Base-by-base conservation (phyloP, 1,284 basidiomycete species). In the Schizophyllum amplum region DNA sequence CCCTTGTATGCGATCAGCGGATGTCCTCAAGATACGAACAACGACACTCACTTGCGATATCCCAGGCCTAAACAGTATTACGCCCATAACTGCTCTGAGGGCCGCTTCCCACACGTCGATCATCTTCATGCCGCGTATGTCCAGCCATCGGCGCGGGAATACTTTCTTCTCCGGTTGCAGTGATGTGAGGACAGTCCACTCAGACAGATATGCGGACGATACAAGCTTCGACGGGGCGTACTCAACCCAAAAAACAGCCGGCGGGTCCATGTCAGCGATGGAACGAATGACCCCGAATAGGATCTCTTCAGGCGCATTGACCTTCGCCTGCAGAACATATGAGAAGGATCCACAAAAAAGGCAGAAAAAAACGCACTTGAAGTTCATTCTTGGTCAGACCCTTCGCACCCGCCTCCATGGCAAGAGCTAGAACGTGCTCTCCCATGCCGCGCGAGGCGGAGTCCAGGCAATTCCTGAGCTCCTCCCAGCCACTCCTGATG, bases 91-190 rank as follows among this genome's bases (percentile, higher is more conserved):
- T n/a, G 85, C 82, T 60, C 82, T 77, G 49, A 86, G 66, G 9
- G 83, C 86, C 42, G 83, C 80, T 55, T 82, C 76, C 90, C 90
- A 94, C 46, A 83, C 76, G 53, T 82, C 80, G 6, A 71, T 66
- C 42, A 90, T 72, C 62, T 76, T 78, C 17, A 68, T 65, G 1
- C 92, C 92, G 52, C 73, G 74, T 54, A 92, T 80, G 67, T 90
- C 86, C 47, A 88, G 68, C 92, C 92, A 94, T 23, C 87, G 79
- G 50, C 90, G 76, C 26, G 90, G 90, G 57, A 82, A 75, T 7
- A 82, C 62, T 59, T 78, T 71, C 42, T 66, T 72, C 46, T 74
- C 57, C 0, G 78, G 78, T 22, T 69, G 69, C 50, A 76, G 70
- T 2, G 75, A 78, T n/a, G 83, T 69, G 5, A 71, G 65, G 25